phyloP scores from a whole-genome alignment of 345 rosid species.

The Geranium rotundifolium region DNA sequence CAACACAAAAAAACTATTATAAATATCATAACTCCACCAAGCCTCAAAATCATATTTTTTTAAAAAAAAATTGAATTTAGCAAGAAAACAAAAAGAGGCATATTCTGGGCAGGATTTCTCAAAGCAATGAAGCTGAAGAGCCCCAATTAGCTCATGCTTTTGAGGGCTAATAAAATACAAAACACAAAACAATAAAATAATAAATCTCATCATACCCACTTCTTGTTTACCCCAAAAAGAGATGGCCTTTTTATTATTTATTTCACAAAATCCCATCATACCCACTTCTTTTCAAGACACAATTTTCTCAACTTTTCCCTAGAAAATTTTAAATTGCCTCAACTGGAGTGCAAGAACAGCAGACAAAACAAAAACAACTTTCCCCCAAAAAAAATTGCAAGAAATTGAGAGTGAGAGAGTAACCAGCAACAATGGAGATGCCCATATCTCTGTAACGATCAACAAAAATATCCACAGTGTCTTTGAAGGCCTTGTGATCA shows the following conservation, averaged over 20 bases:
- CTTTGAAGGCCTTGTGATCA: constrained; percentile 78
- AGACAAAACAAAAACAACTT: neutral
- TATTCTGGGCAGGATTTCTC: neutral
- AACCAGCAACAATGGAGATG: constrained; percentile 93
- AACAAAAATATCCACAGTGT: constrained; percentile 83
- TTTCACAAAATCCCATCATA: neutral
- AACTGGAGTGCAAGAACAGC: neutral
- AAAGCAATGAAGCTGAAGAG: neutral
- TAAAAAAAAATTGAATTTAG: too few relatives aligned
- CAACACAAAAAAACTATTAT: too few relatives aligned
- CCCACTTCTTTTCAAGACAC: constrained; percentile 4
- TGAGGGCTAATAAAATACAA: neutral
- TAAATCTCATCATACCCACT: neutral
- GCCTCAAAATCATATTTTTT: neutral
- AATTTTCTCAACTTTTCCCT: too few relatives aligned
- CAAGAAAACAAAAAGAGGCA: neutral
- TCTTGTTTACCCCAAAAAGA: neutral
- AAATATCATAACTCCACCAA: neutral
- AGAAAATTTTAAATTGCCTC: too few relatives aligned
- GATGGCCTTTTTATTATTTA: neutral
- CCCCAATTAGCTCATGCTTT: neutral
- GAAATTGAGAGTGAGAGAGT: constrained; percentile 7
- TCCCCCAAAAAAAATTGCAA: neutral
- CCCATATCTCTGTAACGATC: constrained; percentile 85
- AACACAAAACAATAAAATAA: too few relatives aligned